Evolutionary conservation across 306 rosid genomes (phyloP).

Genomic region (Ochetophila trinervis): DNA sequence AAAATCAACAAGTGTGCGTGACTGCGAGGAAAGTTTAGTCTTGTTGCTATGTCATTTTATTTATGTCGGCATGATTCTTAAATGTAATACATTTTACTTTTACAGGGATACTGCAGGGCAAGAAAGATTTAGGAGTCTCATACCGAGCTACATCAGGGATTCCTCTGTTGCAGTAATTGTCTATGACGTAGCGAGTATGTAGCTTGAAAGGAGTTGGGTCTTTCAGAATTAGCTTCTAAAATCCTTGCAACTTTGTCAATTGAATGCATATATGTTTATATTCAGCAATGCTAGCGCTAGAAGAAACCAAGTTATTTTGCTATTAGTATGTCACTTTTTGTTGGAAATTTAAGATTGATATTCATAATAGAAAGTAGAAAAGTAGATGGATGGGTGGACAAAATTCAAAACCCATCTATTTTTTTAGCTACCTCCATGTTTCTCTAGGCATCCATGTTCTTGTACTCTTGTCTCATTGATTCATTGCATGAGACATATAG

Average conservation of each 20-base stretch:
- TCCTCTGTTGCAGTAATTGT: constrained; percentile 94
- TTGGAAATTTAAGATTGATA: not conserved
- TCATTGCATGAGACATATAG: not conserved
- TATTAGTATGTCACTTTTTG: not conserved
- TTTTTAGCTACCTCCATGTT: not conserved
- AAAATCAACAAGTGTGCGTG: too few species aligned
- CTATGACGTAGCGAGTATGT: constrained; percentile 76
- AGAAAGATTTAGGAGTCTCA: constrained; percentile 97
- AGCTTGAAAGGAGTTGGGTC: not conserved
- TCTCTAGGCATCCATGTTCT: constrained; percentile 12
- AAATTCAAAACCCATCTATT: not conserved
- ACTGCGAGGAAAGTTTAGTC: too few species aligned
- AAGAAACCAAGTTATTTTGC: constrained; percentile 5
- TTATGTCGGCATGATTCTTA: constrained; percentile 1
- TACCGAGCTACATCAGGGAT: constrained; percentile 98
- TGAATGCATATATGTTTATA: not conserved
- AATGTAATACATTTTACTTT: constrained; percentile 7
- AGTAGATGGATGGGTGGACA: not conserved
- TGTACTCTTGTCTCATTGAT: constrained; percentile 3
- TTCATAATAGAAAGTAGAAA: not conserved
- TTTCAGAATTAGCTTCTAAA: constrained; percentile 3
- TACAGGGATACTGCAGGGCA: constrained; percentile 99
- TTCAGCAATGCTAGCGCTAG: not conserved
- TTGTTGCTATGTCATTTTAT: not conserved
- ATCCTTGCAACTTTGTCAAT: not conserved